A percentile compares a stretch with the other conserved stretches of the same genome.
These are phyloP conservation scores for Phlyctochytrium planicorne DNA, from an alignment of 192 early-diverging fungal species.

Conservation along the genomic window DNA sequence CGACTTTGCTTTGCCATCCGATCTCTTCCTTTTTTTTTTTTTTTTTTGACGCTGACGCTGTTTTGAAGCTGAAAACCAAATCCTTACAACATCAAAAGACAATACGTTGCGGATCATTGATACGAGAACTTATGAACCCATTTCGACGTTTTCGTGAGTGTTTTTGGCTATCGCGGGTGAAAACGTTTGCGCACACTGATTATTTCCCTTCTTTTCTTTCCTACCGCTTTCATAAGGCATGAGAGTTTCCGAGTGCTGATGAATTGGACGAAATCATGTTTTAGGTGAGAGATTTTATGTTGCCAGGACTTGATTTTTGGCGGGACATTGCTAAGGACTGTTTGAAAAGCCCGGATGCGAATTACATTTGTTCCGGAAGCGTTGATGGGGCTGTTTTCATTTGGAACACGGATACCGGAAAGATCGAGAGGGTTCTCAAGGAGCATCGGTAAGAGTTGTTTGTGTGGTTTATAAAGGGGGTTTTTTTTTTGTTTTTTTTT, in stretches of 20 bases:
- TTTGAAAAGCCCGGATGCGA: slow-evolving; percentile 74
- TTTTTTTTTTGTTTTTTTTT: not conserved
- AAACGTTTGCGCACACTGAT: slow-evolving; percentile 11
- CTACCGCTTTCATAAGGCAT: too few species aligned
- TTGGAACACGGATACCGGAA: slow-evolving; percentile 68
- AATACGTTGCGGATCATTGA: slow-evolving; percentile 88
- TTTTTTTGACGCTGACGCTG: not conserved
- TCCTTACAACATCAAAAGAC: slow-evolving; percentile 93
- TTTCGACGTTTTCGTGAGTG: slow-evolving; percentile 61
- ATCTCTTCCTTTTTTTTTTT: not conserved
- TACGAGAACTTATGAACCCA: slow-evolving; percentile 69
- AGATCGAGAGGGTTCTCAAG: slow-evolving; percentile 63
- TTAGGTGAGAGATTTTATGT: slow-evolving; percentile 44
- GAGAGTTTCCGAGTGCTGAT: slow-evolving; percentile 76
- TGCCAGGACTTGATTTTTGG: not conserved
- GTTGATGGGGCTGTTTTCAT: slow-evolving; percentile 76
- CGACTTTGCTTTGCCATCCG: not conserved
- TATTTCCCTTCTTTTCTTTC: slow-evolving; percentile 3
- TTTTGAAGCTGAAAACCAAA: slow-evolving; percentile 56
- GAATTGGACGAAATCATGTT: slow-evolving; percentile 88
- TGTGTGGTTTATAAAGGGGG: slow-evolving; percentile 9
- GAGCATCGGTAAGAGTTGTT: slow-evolving; percentile 80
- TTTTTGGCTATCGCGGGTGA: slow-evolving; percentile 1
- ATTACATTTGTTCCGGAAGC: slow-evolving; percentile 79
- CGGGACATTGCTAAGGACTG: not conserved